A percentile compares a stretch with the other conserved stretches of the same genome.
These are phyloP conservation scores for Rhizophagus sp. DNA, from an alignment of 192 early-diverging fungal genomes.

Conservation along the genomic window DNA sequence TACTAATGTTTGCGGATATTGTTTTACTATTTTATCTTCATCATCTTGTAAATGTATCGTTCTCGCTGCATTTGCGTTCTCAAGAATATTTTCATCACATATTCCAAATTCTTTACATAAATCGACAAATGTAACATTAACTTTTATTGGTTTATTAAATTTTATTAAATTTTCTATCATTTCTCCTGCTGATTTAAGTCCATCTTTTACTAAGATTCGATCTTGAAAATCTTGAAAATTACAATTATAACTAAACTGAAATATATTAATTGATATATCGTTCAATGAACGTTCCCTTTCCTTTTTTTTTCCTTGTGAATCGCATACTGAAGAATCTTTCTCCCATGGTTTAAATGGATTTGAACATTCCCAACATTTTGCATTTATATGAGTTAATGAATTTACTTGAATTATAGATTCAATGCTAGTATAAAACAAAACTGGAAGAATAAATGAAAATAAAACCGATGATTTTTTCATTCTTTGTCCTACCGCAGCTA, in stretches of 20 bases:
- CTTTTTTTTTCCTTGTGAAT: not conserved
- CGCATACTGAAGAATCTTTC: not conserved
- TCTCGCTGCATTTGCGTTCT: constrained; percentile 35
- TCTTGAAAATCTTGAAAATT: not conserved
- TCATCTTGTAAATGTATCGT: constrained; percentile 35
- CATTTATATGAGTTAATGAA: not conserved
- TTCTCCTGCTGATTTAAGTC: not conserved
- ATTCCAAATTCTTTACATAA: constrained; percentile 34
- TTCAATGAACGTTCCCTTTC: not conserved
- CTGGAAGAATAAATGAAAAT: not conserved
- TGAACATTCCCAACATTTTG: not conserved
- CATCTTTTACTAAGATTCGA: not conserved
- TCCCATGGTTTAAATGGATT: not conserved
- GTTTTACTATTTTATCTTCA: constrained; percentile 33
- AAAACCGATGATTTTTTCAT: not conserved
- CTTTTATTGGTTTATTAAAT: constrained; percentile 16
- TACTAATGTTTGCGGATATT: constrained; percentile 43
- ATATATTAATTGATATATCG: not conserved
- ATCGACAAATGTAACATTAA: constrained; percentile 37
- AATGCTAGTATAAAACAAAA: not conserved
- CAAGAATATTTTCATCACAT: not conserved
- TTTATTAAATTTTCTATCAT: not conserved
- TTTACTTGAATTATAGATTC: not conserved
- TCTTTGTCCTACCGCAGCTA: not conserved
- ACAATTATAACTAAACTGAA: not conserved